phyloP scores from a whole-genome alignment of 73 alveolate species.

The Paramecium caudatum region DNA sequence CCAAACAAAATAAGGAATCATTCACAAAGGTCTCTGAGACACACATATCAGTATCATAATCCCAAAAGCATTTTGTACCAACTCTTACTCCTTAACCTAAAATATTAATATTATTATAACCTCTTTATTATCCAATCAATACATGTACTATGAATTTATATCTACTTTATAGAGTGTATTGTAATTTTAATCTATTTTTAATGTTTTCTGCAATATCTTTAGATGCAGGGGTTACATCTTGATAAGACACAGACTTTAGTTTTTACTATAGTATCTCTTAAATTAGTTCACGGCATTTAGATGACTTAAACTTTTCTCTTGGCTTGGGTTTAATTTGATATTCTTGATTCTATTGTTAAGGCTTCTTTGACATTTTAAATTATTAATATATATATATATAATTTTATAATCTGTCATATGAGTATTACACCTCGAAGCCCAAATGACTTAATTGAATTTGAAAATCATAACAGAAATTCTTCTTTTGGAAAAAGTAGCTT shows the following conservation, averaged over 20 bases:
- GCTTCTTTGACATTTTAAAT: neutral
- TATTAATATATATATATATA: neutral
- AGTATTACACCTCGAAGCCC: constrained; percentile 6
- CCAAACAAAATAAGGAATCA: constrained; percentile 72
- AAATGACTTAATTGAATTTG: constrained; percentile 38
- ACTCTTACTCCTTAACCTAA: constrained; percentile 72
- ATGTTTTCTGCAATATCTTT: constrained; percentile 75
- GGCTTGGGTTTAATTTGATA: constrained; percentile 66
- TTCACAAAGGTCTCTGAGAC: constrained; percentile 64
- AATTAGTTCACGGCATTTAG: constrained; percentile 69
- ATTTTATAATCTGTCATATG: neutral
- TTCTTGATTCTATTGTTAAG: constrained; percentile 58
- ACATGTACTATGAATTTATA: constrained; percentile 74
- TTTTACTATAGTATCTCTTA: constrained; percentile 66
- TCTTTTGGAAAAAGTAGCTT: constrained; percentile 55
- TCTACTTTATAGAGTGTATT: constrained; percentile 58
- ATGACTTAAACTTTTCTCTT: constrained; percentile 73
- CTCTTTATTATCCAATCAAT: constrained; percentile 67
- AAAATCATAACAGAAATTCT: constrained; percentile 52
- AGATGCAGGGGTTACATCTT: constrained; percentile 70
- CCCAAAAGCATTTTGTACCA: constrained; percentile 75
- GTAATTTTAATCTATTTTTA: constrained; percentile 63
- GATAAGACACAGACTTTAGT: constrained; percentile 54
- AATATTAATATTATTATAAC: neutral
- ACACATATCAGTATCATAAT: constrained; percentile 71